Evolutionary conservation across 2,329 filamentous ascomycete genomes (phyloP).

Genomic region (Chrysoporthe puriensis): DNA sequence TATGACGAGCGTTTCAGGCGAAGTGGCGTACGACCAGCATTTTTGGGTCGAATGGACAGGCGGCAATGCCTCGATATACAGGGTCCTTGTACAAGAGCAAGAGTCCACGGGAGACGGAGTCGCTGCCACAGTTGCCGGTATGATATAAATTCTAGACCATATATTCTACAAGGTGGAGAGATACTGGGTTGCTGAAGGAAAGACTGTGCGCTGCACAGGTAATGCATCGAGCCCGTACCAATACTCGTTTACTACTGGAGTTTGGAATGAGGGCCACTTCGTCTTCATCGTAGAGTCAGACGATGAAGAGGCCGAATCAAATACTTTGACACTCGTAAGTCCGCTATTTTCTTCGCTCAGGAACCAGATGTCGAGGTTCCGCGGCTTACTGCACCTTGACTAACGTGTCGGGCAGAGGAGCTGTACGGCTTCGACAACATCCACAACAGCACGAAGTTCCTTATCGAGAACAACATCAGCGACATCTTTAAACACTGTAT

Average conservation of each 20-base stretch:
- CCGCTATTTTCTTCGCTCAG: neutral
- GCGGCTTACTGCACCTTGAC: neutral
- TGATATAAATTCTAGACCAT: neutral
- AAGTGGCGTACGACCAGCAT: conserved; percentile 1
- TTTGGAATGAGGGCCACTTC: conserved; percentile 9
- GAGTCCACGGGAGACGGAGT: conserved; percentile 8
- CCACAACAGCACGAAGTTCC: neutral
- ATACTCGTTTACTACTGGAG: conserved; percentile 3
- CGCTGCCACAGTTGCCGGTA: conserved; percentile 6
- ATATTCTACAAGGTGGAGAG: neutral
- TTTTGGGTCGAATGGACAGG: conserved; percentile 7
- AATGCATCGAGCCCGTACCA: conserved; percentile 7
- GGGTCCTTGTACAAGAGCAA: conserved; percentile 3
- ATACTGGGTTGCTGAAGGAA: neutral
- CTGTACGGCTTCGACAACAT: conserved; percentile 1
- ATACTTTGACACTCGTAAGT: conserved; percentile 7
- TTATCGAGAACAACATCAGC: neutral
- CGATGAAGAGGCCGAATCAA: conserved; percentile 7
- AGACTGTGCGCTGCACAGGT: neutral
- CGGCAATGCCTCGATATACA: conserved; percentile 6
- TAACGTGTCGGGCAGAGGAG: neutral
- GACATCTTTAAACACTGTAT: neutral
- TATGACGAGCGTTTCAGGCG: conserved; percentile 5
- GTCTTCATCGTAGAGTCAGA: conserved; percentile 12
- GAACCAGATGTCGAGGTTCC: neutral